Base-by-base conservation (phyloP, 768 basidiomycete genomes). In the Tulasnella sp. region DNA sequence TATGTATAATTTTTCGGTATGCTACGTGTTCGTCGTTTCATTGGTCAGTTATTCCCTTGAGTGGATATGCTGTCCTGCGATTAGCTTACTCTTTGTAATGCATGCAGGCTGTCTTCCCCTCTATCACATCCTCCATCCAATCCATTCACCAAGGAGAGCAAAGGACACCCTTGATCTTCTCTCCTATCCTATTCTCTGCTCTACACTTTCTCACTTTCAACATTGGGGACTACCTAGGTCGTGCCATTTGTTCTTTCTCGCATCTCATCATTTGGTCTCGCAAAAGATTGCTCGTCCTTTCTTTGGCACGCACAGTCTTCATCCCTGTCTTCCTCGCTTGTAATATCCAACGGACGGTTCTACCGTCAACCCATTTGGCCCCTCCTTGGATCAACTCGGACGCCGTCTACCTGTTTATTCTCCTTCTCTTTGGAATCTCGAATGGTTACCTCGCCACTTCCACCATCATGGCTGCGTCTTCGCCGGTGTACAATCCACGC, bases 271-370 rank as follows among this genome's bases (percentile, higher is more conserved):
- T 91, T 53, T 91, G 87, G 81, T 82, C 82, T 2, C 78, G 80
- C 4, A 76, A 73, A 22, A 76, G 77, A 31, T 77, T 93, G 41
- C 68, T 90, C 15, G 66, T 68, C 4, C 70, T 89, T 24, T 84
- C 90, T 15, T 68, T 86, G 43, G 69, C 80, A 2, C 82, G 92
- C 56, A 85, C 83, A 1, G 66, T 91, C 31, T 93, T 94, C 72
- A 80, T 96, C 49, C 90, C 90, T 29, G 66, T 92, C 43, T 85
- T 94, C 70, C 76, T 94, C n/a, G 75, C 85, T 71, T 94, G 92
- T 76, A 96, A 96, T 67, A 71, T 93, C 43, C 80, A 83, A 63
- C 78, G 76, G 45, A 24, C 45, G 2, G n/a, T 48, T 22, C 44
- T 42, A 15, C 19, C 29, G 9, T 7, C 45, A 19, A 27, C 10